Conservation (phyloP, 306 rosid species). For the Castanopsis chinensis region DNA sequence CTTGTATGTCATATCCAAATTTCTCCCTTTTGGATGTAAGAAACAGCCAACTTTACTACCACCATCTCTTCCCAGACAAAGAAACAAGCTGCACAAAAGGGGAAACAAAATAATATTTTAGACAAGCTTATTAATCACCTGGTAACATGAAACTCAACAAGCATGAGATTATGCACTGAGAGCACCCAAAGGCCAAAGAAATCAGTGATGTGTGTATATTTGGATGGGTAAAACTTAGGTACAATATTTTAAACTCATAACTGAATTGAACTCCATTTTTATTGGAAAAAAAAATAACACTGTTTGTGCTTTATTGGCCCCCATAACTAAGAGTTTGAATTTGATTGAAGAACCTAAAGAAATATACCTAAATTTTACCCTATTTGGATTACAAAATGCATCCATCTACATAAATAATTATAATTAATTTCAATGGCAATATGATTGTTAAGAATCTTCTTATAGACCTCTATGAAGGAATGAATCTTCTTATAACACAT, state of each 20-base stretch:
- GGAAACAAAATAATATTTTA: slow-evolving; percentile 5
- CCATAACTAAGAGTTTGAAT: too few species aligned
- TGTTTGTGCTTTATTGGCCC: too few species aligned
- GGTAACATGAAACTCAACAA: not conserved
- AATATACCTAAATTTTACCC: too few species aligned
- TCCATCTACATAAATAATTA: not conserved
- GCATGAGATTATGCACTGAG: not conserved
- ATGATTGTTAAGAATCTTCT: not conserved
- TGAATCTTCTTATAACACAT: too few species aligned
- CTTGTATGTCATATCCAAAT: slow-evolving; percentile 18
- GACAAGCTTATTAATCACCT: slow-evolving; percentile 6
- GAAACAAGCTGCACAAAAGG: slow-evolving; percentile 56
- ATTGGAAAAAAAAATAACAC: too few species aligned
- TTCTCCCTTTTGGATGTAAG: slow-evolving; percentile 10
- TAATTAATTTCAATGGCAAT: not conserved
- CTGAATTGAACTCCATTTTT: too few species aligned
- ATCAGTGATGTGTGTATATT: too few species aligned
- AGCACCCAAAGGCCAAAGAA: not conserved
- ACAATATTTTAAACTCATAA: too few species aligned
- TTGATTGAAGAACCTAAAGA: too few species aligned
- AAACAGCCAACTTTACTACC: slow-evolving; percentile 21
- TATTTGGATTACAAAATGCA: not conserved
- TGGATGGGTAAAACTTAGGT: too few species aligned
- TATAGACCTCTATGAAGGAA: not conserved
- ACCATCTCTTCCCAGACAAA: slow-evolving; percentile 47